These are phyloP conservation scores for Ceratobasidium sp. DNA, from an alignment of 1,284 basidiomycete species.

Conservation along the genomic window DNA sequence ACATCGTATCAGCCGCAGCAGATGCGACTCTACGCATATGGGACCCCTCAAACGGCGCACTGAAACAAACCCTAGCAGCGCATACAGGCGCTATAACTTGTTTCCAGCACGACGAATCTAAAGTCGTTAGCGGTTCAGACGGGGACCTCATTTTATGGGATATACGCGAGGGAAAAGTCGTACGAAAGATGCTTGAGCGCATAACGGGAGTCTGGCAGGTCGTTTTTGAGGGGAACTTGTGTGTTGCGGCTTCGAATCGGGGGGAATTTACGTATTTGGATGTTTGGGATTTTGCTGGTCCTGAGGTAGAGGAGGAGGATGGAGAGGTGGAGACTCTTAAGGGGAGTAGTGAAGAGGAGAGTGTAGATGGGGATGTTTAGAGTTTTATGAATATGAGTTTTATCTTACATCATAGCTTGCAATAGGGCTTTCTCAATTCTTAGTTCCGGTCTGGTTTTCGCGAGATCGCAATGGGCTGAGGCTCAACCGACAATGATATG, in stretches of 20 bases:
- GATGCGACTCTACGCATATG: slow-evolving; percentile 95
- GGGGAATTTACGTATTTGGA: slow-evolving; percentile 83
- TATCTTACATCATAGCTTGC: no score
- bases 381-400: no score
- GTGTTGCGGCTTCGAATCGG: slow-evolving; percentile 92
- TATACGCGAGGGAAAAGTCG: slow-evolving; percentile 83
- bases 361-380: slow-evolving; percentile 59
- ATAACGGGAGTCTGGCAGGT: slow-evolving; percentile 97
- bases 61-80: slow-evolving; percentile 84
- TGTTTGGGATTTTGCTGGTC: slow-evolving; percentile 86
- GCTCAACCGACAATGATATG: no score
- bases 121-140: slow-evolving; percentile 92
- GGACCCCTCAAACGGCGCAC: slow-evolving; percentile 86
- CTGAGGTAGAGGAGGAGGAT: slow-evolving; percentile 56
- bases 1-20: slow-evolving; percentile 93
- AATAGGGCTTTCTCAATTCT: no score
- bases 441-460: no score
- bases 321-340: slow-evolving; percentile 44
- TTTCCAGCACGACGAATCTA: slow-evolving; percentile 97
- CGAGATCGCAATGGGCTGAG: no score
- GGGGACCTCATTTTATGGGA: slow-evolving; percentile 98
- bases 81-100: slow-evolving; percentile 96
- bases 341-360: slow-evolving; percentile 73
- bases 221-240: slow-evolving; percentile 90
- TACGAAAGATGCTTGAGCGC: slow-evolving; percentile 86